phyloP scores from a whole-genome alignment of 495 filamentous ascomycete genomes.

The Annulohypoxylon bovei region DNA sequence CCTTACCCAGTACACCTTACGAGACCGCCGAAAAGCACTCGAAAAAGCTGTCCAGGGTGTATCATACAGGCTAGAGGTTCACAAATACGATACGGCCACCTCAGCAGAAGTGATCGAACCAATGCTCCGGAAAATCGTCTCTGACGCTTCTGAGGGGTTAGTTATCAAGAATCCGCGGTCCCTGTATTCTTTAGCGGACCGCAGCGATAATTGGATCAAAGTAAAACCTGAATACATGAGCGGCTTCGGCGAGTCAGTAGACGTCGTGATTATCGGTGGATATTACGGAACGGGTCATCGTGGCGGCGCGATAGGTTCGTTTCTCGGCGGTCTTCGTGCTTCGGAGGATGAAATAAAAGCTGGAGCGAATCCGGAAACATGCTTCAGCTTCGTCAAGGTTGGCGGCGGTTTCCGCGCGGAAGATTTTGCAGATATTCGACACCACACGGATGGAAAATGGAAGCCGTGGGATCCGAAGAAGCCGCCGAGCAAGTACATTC shows the following conservation, averaged over 20 bases:
- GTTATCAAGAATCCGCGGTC: constrained; percentile 95
- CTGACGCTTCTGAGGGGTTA: constrained; percentile 87
- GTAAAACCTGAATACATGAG: constrained; percentile 99
- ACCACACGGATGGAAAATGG: constrained; percentile 93
- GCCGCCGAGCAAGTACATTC: constrained; percentile 82
- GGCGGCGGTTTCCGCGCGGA: constrained; percentile 88
- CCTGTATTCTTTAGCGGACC: constrained; percentile 84
- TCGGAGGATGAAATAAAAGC: constrained; percentile 70
- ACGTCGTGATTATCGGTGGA: constrained; percentile 88
- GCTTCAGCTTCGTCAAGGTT: constrained; percentile 93
- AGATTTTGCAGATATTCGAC: constrained; percentile 83
- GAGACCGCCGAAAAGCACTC: constrained; percentile 82
- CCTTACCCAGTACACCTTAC: constrained; percentile 82
- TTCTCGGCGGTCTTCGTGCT: constrained; percentile 84
- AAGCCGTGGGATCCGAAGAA: constrained; percentile 80
- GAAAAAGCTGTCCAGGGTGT: constrained; percentile 70
- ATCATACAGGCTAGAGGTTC: constrained; percentile 83
- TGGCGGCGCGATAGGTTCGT: constrained; percentile 84
- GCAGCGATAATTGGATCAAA: constrained; percentile 98
- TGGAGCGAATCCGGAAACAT: constrained; percentile 72
- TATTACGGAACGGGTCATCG: constrained; percentile 90
- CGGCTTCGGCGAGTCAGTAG: constrained; percentile 93
- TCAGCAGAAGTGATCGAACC: constrained; percentile 78
- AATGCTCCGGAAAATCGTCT: constrained; percentile 81
- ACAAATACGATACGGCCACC: constrained; percentile 73